Conservation (phyloP, 2,329 filamentous ascomycete species). For the Sporothrix brunneoviolacea region DNA sequence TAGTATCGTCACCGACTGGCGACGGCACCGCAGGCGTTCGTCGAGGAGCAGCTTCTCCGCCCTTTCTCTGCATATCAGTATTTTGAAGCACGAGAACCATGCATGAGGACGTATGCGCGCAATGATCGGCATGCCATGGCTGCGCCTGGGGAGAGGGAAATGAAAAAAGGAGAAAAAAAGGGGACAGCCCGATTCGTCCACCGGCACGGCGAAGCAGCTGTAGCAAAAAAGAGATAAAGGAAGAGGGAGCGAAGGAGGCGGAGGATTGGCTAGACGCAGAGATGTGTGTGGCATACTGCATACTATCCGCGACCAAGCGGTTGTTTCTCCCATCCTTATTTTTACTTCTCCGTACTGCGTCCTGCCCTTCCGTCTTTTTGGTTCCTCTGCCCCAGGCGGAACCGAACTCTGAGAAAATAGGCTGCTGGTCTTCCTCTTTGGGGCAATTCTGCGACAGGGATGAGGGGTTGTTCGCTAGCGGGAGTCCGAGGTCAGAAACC, state of each 20-base stretch:
- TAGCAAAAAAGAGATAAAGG: too few species aligned
- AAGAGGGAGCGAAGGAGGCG: too few species aligned
- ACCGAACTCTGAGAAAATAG: background rate
- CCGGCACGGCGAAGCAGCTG: background rate
- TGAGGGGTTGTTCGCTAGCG: conserved; percentile 11
- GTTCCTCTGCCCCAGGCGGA: background rate
- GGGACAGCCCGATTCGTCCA: conserved; percentile 9
- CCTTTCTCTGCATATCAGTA: too few species aligned
- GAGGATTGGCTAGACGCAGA: too few species aligned
- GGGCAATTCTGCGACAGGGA: conserved; percentile 9
- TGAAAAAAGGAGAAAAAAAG: background rate
- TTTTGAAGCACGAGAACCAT: background rate
- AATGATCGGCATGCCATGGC: too few species aligned
- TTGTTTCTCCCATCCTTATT: background rate
- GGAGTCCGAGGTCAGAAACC: conserved; percentile 12
- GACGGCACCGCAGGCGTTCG: too few species aligned
- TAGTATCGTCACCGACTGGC: too few species aligned
- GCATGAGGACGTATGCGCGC: background rate
- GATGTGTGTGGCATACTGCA: too few species aligned
- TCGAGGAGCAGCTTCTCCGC: too few species aligned
- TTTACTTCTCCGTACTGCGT: background rate
- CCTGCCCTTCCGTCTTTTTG: background rate
- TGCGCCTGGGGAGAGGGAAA: background rate
- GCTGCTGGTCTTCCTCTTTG: too few species aligned
- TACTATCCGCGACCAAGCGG: background rate